These are phyloP conservation scores for Lumnitzera racemosa DNA, from an alignment of 345 rosid genomes.

Conservation along the genomic window DNA sequence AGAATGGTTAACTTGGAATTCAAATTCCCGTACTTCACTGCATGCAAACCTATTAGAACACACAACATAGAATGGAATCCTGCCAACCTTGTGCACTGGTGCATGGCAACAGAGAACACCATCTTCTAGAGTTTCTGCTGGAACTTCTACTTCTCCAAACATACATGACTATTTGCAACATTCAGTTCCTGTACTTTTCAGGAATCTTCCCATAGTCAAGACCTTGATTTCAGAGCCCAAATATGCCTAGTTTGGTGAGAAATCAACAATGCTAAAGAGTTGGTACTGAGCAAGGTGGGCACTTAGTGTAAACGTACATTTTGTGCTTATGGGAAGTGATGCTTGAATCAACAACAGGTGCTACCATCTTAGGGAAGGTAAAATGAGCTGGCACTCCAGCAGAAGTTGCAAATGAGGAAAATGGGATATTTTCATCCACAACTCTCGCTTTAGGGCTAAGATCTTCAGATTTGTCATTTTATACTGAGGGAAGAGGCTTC, in stretches of 20 bases:
- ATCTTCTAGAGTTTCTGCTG: constrained; percentile 69
- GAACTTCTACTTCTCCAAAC: constrained; percentile 98
- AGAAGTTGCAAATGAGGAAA: constrained; percentile 58
- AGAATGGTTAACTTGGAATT: constrained; percentile 37
- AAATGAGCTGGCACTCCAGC: constrained; percentile 34
- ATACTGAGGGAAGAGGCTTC: constrained; percentile 51
- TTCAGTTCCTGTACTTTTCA: constrained; percentile 38
- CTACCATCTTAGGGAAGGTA: constrained; percentile 79
- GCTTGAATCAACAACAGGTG: constrained; percentile 52
- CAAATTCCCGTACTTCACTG: constrained; percentile 95
- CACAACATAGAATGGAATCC: constrained; percentile 85
- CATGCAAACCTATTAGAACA: constrained; percentile 91
- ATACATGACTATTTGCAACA: constrained; percentile 74
- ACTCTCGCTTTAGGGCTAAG: constrained; percentile 60
- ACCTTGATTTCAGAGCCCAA: constrained; percentile 59
- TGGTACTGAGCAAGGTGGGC: constrained; percentile 84
- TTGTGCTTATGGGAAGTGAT: constrained; percentile 39
- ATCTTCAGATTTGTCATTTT: constrained; percentile 78
- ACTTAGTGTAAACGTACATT: constrained; percentile 40
- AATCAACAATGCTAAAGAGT: constrained; percentile 70
- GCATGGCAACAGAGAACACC: constrained; percentile 69
- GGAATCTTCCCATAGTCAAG: constrained; percentile 64
- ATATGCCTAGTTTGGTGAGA: constrained; percentile 84
- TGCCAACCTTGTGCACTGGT: constrained; percentile 61
- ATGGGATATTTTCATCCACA: constrained; percentile 35